These are phyloP conservation scores for Collybiopsis luxurians DNA, from an alignment of 768 basidiomycete genomes.

Conservation along the genomic window DNA sequence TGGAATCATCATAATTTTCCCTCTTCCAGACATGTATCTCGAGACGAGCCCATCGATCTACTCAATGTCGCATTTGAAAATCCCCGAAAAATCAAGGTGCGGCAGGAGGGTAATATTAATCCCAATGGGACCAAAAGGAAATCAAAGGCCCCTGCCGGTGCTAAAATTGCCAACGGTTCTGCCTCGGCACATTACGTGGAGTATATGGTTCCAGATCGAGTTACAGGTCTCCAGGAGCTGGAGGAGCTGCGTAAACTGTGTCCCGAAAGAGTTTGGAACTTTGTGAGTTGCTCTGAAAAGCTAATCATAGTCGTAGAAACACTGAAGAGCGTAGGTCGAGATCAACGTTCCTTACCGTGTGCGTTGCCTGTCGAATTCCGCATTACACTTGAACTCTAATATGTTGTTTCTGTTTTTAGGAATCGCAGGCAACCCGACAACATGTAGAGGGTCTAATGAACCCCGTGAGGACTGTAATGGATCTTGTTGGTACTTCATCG, in stretches of 20 bases:
- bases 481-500: slow-evolving; percentile 56
- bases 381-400: slow-evolving; percentile 1
- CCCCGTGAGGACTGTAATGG: slow-evolving; percentile 84
- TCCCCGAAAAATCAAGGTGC: slow-evolving; percentile 67
- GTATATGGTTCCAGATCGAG: slow-evolving; percentile 88
- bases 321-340: slow-evolving; percentile 57
- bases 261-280: slow-evolving; percentile 84
- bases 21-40: slow-evolving; percentile 59
- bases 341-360: slow-evolving; percentile 83
- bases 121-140: slow-evolving; percentile 41
- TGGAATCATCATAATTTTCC: background rate
- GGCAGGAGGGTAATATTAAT: slow-evolving; percentile 43
- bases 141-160: background rate
- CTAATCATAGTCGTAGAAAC: slow-evolving; percentile 13
- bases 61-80: slow-evolving; percentile 96
- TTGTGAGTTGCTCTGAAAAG: slow-evolving; percentile 45
- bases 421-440: slow-evolving; percentile 56
- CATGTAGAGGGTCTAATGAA: slow-evolving; percentile 71
- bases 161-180: no score
- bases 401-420: slow-evolving; percentile 37
- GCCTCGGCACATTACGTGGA: slow-evolving; percentile 11
- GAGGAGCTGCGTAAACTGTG: slow-evolving; percentile 76
- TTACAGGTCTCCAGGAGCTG: slow-evolving; percentile 75
- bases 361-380: slow-evolving; percentile 4
- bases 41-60: slow-evolving; percentile 83